A percentile compares a stretch with the other conserved stretches of the same genome.
Evolutionary conservation across 1,284 basidiomycete genomes (phyloP).

Genomic region (Inonotus obliquus): DNA sequence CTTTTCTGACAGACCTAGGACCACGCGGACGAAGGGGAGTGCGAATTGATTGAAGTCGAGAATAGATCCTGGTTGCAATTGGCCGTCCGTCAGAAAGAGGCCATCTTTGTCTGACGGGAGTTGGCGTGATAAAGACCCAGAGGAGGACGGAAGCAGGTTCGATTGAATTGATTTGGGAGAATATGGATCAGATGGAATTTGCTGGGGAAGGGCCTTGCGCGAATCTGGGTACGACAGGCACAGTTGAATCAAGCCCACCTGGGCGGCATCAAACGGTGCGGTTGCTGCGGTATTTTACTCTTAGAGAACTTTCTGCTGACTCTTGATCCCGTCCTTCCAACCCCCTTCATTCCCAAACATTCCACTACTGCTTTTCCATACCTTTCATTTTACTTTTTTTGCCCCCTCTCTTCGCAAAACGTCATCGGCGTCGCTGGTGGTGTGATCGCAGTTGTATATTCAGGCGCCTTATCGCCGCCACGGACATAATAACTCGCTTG

Average conservation of each 20-base stretch:
- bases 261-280: constrained; percentile 2
- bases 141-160: neutral
- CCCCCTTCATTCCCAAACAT: neutral
- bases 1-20: neutral
- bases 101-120: neutral
- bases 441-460: neutral
- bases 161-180: neutral
- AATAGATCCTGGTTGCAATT: too few relatives aligned
- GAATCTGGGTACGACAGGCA: neutral
- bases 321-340: neutral
- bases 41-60: neutral
- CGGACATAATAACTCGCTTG: constrained; percentile 10
- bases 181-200: neutral
- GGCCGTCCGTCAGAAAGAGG: neutral
- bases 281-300: neutral
- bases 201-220: neutral
- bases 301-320: constrained; percentile 1
- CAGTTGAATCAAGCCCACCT: neutral
- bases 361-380: neutral
- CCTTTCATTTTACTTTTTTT: neutral
- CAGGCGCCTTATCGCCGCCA: constrained; percentile 2
- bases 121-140: neutral
- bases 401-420: neutral
- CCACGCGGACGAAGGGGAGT: neutral
- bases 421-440: neutral